Percentiles rank a stretch among this genome's conserved stretches.
Evolutionary conservation across 2,329 filamentous ascomycete species (phyloP).

Genomic region (Aspergillus alliaceus): DNA sequence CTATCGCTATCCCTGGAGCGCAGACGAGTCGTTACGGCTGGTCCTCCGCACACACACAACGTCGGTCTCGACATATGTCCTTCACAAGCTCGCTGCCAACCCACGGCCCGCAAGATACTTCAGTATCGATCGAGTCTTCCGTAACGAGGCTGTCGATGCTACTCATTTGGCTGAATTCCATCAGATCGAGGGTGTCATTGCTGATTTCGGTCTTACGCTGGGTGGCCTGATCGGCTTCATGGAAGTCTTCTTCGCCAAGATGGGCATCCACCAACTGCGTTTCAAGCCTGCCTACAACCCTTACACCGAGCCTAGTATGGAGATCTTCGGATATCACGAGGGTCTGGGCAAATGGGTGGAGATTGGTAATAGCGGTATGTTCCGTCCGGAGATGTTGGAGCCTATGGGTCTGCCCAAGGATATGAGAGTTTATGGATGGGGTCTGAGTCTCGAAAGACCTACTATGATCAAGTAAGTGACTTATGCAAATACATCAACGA

Average conservation of each 20-base stretch:
- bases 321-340: slow-evolving; percentile 94
- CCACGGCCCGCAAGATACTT: slow-evolving; percentile 93
- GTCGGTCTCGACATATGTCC: slow-evolving; percentile 83
- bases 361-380: slow-evolving; percentile 98
- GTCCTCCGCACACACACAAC: slow-evolving; percentile 97
- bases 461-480: slow-evolving; percentile 89
- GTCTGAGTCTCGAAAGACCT: slow-evolving; percentile 84
- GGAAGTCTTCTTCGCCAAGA: slow-evolving; percentile 93
- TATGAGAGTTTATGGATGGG: slow-evolving; percentile 92
- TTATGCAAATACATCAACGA: slow-evolving; percentile 12
- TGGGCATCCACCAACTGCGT: slow-evolving; percentile 81
- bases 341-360: slow-evolving; percentile 90
- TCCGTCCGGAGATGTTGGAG: slow-evolving; percentile 95
- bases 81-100: slow-evolving; percentile 82
- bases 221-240: slow-evolving; percentile 94
- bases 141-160: slow-evolving; percentile 94
- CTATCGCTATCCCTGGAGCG: slow-evolving; percentile 92
- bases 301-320: slow-evolving; percentile 95
- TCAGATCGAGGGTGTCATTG: slow-evolving; percentile 97
- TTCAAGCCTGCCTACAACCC: slow-evolving; percentile 98
- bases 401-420: slow-evolving; percentile 91
- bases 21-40: slow-evolving; percentile 79
- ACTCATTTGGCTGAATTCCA: slow-evolving; percentile 98
- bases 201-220: slow-evolving; percentile 88
- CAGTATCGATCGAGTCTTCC: slow-evolving; percentile 97